Conservation (phyloP, 2,329 filamentous ascomycete species). For the Verticillium longisporum region DNA sequence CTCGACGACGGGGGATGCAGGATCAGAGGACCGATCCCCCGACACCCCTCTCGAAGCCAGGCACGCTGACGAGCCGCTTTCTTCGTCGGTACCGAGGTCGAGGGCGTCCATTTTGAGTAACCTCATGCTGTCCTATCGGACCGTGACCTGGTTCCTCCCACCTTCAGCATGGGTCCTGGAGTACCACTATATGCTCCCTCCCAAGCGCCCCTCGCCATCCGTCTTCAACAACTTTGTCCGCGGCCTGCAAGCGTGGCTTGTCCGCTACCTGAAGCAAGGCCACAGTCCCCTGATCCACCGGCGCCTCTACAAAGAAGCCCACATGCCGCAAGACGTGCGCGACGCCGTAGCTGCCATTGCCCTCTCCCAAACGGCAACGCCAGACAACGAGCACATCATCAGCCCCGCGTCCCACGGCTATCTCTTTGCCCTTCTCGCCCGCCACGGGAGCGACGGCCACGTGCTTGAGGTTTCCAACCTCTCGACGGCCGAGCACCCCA, state of each 20-base stretch:
- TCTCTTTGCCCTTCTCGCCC: background rate
- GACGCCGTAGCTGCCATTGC: conserved; percentile 9
- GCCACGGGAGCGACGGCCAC: background rate
- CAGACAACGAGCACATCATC: conserved; percentile 3
- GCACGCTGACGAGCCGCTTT: background rate
- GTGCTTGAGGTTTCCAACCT: conserved; percentile 2
- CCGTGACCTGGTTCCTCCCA: background rate
- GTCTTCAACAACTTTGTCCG: conserved; percentile 5
- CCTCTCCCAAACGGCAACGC: conserved; percentile 1
- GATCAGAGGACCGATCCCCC: no score
- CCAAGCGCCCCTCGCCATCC: background rate
- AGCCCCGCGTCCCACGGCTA: background rate
- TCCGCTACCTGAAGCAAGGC: conserved; percentile 11
- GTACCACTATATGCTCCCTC: background rate
- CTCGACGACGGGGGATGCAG: no score
- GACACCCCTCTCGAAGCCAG: background rate
- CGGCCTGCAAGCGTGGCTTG: conserved; percentile 10
- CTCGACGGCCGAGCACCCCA: conserved; percentile 8
- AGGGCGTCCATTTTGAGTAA: background rate
- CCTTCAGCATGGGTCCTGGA: background rate
- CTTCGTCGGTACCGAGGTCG: background rate
- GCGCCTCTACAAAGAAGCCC: conserved; percentile 11
- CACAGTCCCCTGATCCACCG: conserved; percentile 16
- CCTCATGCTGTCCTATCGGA: background rate
- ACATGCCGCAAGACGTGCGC: conserved; percentile 10